Base-by-base conservation (phyloP, 345 rosid genomes). In the Turnera subulata region DNA sequence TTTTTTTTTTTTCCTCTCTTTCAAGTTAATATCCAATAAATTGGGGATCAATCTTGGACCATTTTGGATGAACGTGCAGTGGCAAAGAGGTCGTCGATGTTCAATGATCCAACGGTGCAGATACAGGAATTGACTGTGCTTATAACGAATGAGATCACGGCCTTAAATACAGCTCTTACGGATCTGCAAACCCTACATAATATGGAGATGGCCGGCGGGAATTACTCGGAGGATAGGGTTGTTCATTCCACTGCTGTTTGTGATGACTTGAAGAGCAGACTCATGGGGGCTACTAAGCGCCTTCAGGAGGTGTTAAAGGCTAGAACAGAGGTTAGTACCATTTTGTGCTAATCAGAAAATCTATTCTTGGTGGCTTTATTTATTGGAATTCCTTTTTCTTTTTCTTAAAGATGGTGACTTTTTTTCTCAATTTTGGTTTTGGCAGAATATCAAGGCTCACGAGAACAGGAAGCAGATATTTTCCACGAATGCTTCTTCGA, bases 391-490 rank as follows among this genome's bases (percentile, higher is more conserved):
- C 4, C 24, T 19, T 50, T 19, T 47, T 17, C 18, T 55, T 0
- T 12, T 10, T 32, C 20, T 53, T 21, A 39, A 2, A 10, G 9
- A 11, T 56, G 14, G 7, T 32, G 43, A 7, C 16, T 8, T 40
- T 42, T 37, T 25, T 22, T 24, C 52, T 54, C 35, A 51, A 22
- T n/a, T 39, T 53, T 42, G 45, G 45, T 9, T 0, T 13, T 42
- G 12, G 67, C 78, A 88, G 96, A 88, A 89, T 69, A 84, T 86
- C 58, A 92, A 86, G 73, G 98, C 96, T 65, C 96, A 89, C 73
- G 96, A 89, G 66, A 89, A 76, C 55, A 64, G 95, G 67, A 92
- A 75, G 67, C 84, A 89, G 55, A 77, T 89, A 22, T 89, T 92
- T 63, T 91, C 98, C 6, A 73, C 84, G 39, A 84, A 76, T 67